Evolutionary conservation across 2,329 filamentous ascomycete genomes (phyloP), one percentile per base, ranked within the genome.

Genomic region (Xylaria polymorpha): DNA sequence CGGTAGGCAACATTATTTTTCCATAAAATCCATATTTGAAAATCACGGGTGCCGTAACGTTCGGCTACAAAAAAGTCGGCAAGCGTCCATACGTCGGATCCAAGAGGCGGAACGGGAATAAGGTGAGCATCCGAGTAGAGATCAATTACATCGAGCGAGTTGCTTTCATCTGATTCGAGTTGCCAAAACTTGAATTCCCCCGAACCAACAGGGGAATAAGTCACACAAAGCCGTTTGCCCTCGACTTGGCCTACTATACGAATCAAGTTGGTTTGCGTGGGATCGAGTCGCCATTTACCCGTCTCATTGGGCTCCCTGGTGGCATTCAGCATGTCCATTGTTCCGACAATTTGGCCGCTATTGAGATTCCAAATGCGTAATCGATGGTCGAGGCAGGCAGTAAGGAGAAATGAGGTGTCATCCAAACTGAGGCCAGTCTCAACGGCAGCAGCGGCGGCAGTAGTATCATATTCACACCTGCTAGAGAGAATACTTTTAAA

Each of bases 171-270:
- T 20, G 92, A 87, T 62, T 88, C 88, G n/a, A 89, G 81, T 72
- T 83, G 86, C 93, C 94, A 99, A 78, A 99, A 94, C 79, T 97
- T 98, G 85, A 99, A 98, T 77, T 95, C 91, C 43, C 96, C 92
- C 48, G 90, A 88, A 37, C 94, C 92, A 71, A 96, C 89, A 0
- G 96, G 95, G 12, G 94, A 98, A 80, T 94, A 97, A 9, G 94
- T 95, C 44, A 93, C 89, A 62, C 95, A 87, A 15, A 88, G 79
- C 46, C 86, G 83, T 63, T 84, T 83, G 18, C 87, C 87, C 32
- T 84, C 82, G 50, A 78, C 82, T 48, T 82, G 84, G 15, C 90
- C 88, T 62, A 94, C 85, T 20, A 97, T 84, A 65, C 91, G 90
- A 66, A 98, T 85, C 14, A 97, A 85, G 67, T 92, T 92, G 15